phyloP scores from a whole-genome alignment of 352 stramenopile genomes.

The Globisporangium takayamanum region DNA sequence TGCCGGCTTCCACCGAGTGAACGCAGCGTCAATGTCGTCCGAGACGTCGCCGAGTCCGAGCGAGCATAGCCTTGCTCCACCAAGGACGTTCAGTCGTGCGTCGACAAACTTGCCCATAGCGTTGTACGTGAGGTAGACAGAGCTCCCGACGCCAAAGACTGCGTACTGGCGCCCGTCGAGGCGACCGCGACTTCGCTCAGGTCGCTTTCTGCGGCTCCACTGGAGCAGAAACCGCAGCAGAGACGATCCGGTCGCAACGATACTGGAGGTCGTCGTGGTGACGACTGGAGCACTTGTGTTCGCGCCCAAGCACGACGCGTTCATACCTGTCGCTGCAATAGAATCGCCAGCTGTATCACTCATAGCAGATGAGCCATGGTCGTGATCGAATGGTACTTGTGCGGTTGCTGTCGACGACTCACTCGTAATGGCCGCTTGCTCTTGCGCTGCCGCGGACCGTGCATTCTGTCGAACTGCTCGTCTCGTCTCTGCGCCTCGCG shows the following conservation, averaged over 20 bases:
- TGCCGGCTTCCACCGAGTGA: conserved; percentile 78
- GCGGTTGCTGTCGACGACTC: background rate
- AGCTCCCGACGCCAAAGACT: conserved; percentile 96
- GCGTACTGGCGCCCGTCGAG: conserved; percentile 73
- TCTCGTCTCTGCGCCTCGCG: too few species aligned
- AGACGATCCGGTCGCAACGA: background rate
- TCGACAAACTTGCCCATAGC: conserved; percentile 91
- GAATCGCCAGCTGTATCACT: background rate
- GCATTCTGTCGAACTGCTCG: too few species aligned
- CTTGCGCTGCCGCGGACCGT: background rate
- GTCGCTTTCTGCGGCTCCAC: conserved; percentile 3
- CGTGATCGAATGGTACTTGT: background rate
- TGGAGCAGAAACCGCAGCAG: conserved; percentile 5
- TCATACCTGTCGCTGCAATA: too few species aligned
- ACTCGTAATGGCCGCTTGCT: background rate
- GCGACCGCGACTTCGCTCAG: background rate
- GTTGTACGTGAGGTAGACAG: conserved; percentile 94
- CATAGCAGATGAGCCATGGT: background rate
- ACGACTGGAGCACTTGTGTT: too few species aligned
- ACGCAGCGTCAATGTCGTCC: conserved; percentile 56
- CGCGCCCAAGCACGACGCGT: too few species aligned
- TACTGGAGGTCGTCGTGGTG: background rate
- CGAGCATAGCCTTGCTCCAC: conserved; percentile 55
- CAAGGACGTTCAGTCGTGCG: conserved; percentile 64
- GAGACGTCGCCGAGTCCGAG: conserved; percentile 92